These are phyloP conservation scores for Medicago truncatula DNA, from an alignment of 306 rosid genomes.

Conservation along the genomic window MtrunA17r5.0-ANR NC_053045.1:46105001-46105500, in stretches of 20 bases:
- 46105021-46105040: constrained; percentile 73
- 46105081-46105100: constrained; percentile 77
- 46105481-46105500: constrained; percentile 72
- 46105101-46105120: constrained; percentile 69
- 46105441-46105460: constrained; percentile 57
- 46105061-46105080: constrained; percentile 70
- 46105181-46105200: constrained; percentile 52
- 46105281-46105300: constrained; percentile 39
- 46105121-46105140: constrained; percentile 73
- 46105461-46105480: constrained; percentile 52
- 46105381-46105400: constrained; percentile 57
- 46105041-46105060: constrained; percentile 60
- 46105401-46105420: constrained; percentile 43
- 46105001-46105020: constrained; percentile 59
- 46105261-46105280: constrained; percentile 65
- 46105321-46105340: constrained; percentile 40
- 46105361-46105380: constrained; percentile 49
- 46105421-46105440: constrained; percentile 54
- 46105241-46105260: constrained; percentile 80
- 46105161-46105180: constrained; percentile 69
- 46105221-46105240: constrained; percentile 73
- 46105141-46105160: constrained; percentile 88
- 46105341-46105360: constrained; percentile 45
- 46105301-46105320: constrained; percentile 38
- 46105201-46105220: constrained; percentile 68